Conservation (phyloP, 257 asterid species). For the Sherardia arvensis region DNA sequence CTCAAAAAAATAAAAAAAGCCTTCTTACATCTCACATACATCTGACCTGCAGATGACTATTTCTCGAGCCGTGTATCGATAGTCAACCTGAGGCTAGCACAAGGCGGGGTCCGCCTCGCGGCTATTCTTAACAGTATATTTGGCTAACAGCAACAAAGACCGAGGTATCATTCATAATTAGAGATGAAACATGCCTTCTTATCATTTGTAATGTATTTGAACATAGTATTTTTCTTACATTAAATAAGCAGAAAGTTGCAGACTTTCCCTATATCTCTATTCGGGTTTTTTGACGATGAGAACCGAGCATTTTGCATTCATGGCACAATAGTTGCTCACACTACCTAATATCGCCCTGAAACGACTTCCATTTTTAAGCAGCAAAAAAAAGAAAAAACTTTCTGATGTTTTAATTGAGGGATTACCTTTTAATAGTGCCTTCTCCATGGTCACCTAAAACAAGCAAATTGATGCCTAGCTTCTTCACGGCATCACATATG, state of each 20-base stretch:
- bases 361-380: background rate
- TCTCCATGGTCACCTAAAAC: slow-evolving; percentile 15
- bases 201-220: background rate
- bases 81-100: slow-evolving; percentile 64
- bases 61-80: slow-evolving; percentile 51
- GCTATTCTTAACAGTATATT: slow-evolving; percentile 80
- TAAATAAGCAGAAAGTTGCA: background rate
- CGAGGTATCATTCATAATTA: background rate
- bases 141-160: slow-evolving; percentile 22
- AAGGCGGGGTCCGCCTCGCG: slow-evolving; percentile 84
- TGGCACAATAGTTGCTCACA: slow-evolving; percentile 48
- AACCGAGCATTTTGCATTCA: slow-evolving; percentile 47
- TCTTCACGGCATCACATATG: slow-evolving; percentile 14
- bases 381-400: too few species aligned
- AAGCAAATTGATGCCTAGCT: slow-evolving; percentile 11
- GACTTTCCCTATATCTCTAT: background rate
- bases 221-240: too few species aligned
- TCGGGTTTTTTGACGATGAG: slow-evolving; percentile 37
- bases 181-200: background rate
- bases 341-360: slow-evolving; percentile 29
- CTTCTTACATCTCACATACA: background rate
- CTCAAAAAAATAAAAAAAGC: too few species aligned
- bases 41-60: slow-evolving; percentile 53
- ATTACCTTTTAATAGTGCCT: slow-evolving; percentile 14
- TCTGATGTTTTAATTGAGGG: background rate